These are phyloP conservation scores for Rhizopogon sp. DNA, from an alignment of 768 basidiomycete species.

Conservation along the genomic window DNA sequence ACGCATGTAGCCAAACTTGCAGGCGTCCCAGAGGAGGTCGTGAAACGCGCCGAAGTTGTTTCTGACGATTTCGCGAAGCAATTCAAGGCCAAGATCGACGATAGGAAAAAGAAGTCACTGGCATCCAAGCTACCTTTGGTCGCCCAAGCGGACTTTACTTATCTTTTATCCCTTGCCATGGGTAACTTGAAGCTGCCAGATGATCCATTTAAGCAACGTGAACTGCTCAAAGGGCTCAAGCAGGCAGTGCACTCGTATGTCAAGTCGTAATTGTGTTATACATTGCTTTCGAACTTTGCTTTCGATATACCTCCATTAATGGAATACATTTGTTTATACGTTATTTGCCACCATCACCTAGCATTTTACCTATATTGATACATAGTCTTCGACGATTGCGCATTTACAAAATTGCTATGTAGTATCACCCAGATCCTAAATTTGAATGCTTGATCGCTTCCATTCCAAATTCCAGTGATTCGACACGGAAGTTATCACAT, in stretches of 20 bases:
- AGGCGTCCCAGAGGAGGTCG: slow-evolving; percentile 81
- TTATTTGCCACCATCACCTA: not conserved
- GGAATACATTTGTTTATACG: not conserved
- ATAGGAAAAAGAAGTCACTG: slow-evolving; percentile 48
- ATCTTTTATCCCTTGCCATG: slow-evolving; percentile 58
- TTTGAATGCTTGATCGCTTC: too few species aligned
- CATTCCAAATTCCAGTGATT: too few species aligned
- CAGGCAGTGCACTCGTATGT: slow-evolving; percentile 26
- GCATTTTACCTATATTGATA: not conserved
- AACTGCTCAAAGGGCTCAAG: slow-evolving; percentile 54
- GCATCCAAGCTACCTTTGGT: slow-evolving; percentile 66
- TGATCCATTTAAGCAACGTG: slow-evolving; percentile 46
- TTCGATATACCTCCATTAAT: not conserved
- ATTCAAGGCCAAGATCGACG: slow-evolving; percentile 77
- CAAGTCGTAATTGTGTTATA: not conserved
- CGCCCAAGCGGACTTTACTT: slow-evolving; percentile 88
- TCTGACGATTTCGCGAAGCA: slow-evolving; percentile 84
- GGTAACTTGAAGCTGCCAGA: slow-evolving; percentile 49
- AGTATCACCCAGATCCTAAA: too few species aligned
- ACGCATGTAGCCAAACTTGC: slow-evolving; percentile 95
- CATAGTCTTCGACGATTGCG: not conserved
- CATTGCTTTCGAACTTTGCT: not conserved
- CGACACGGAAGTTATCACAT: too few species aligned
- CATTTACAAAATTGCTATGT: not conserved
- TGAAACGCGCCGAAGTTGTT: slow-evolving; percentile 82